Evolutionary conservation across 108 stramenopile genomes (phyloP).

Genomic region (Discostella stelligeroides): DNA sequence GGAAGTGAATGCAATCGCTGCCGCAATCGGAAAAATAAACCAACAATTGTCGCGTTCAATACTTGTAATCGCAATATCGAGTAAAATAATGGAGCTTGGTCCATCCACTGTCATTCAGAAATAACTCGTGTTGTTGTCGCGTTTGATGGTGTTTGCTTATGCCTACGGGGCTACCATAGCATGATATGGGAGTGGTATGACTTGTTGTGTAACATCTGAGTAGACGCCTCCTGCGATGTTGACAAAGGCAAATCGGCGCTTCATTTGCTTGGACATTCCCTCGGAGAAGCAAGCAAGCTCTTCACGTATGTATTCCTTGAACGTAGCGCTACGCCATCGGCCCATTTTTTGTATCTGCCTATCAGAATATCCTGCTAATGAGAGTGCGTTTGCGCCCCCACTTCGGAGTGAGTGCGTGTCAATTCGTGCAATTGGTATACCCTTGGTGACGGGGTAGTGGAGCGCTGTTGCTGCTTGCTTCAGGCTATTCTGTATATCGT

Average conservation of each 20-base stretch:
- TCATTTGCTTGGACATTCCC: not conserved
- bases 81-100: no score
- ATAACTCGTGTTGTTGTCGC: no score
- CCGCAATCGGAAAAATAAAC: no score
- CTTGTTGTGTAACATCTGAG: not conserved
- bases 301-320: conserved; percentile 3
- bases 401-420: not conserved
- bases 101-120: no score
- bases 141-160: no score
- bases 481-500: not conserved
- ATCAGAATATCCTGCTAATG: conserved; percentile 1
- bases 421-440: not conserved
- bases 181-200: not conserved
- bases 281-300: conserved; percentile 2
- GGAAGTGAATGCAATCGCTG: no score
- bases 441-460: not conserved
- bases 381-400: conserved; percentile 14
- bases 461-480: not conserved
- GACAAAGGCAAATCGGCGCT: not conserved
- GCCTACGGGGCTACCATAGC: no score
- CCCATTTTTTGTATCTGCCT: conserved; percentile 7
- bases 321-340: no score
- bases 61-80: no score
- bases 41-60: no score
- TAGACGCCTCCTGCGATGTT: not conserved